phyloP scores from a whole-genome alignment of 805 yeast species.

The Ogataea glucozyma region DNA sequence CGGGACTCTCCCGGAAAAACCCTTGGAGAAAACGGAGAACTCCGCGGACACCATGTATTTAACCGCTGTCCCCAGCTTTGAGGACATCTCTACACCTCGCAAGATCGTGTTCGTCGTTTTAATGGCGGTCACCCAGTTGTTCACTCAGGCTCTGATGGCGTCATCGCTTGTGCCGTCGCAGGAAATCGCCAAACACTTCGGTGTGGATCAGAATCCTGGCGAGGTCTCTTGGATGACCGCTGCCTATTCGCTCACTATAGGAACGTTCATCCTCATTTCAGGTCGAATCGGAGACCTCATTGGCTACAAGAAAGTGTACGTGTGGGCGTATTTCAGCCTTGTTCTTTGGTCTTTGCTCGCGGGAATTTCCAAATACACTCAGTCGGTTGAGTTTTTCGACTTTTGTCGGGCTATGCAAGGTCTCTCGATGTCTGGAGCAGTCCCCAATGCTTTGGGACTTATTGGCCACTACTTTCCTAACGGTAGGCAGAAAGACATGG shows the following conservation, averaged over 20 bases:
- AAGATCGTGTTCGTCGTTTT: conserved; percentile 19
- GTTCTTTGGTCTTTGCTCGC: conserved; percentile 58
- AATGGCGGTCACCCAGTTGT: conserved; percentile 34
- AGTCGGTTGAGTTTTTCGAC: conserved; percentile 50
- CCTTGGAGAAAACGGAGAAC: not conserved
- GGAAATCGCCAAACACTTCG: conserved; percentile 34
- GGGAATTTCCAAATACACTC: conserved; percentile 56
- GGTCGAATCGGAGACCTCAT: conserved; percentile 74
- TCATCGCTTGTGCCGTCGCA: conserved; percentile 33
- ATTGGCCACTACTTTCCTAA: conserved; percentile 47
- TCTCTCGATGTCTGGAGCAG: conserved; percentile 57
- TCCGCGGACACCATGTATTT: conserved; percentile 4
- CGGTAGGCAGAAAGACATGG: conserved; percentile 52
- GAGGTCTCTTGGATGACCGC: conserved; percentile 68
- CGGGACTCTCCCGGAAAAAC: not conserved
- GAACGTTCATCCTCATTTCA: conserved; percentile 67
- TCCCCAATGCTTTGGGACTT: conserved; percentile 64
- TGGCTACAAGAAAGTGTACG: conserved; percentile 57
- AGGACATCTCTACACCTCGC: conserved; percentile 19
- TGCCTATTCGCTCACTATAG: conserved; percentile 67
- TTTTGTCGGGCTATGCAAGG: conserved; percentile 65
- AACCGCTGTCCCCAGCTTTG: conserved; percentile 22
- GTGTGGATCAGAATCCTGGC: conserved; percentile 30
- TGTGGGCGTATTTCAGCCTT: conserved; percentile 57
- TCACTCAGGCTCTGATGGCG: conserved; percentile 41